Evolutionary conservation across 1,284 basidiomycete species (phyloP), one percentile per base, ranked within the genome.

Genomic region (Phellopilus nigrolimitatus): DNA sequence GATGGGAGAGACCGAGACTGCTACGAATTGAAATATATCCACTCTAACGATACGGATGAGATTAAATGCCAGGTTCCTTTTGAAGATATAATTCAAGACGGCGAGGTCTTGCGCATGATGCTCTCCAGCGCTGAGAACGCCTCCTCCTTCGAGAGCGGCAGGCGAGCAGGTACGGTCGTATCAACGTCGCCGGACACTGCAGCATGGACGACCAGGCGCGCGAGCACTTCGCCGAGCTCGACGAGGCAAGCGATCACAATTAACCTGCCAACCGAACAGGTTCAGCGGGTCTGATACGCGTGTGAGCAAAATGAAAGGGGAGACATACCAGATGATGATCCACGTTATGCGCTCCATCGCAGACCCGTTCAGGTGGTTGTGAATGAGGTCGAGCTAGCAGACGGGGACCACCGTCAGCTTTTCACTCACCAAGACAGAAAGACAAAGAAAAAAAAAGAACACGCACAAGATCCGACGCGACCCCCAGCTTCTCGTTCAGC

Each of bases 321-420:
- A 41, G 22, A 54, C 71, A 27, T 62, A 87, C 88, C 91, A 95
- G 60, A 97, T 97, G 57, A 97, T 84, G 59, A 95, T 91, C 91
- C 91, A 93, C 3, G 91, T 94, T 60, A 95, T 91, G n/a, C 90
- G 74, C 60, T 92, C 84, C 88, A 95, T 95, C 7, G 91, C 91
- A 42, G 80, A 84, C 60, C 88, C 90, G 62, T 94, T 95, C 47
- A 97, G 70, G 64, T 97, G 92, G 61, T 95, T 92, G 63, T 97
- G 95, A 57, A 97, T 95, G 48, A 91, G 90, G 58, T 91, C 88
- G 48, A 95, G 76, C 90, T 92, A 49, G n/a, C n/a, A n/a, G n/a
- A n/a, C n/a, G n/a, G n/a, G n/a, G n/a, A n/a, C n/a, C n/a, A n/a
- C n/a, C n/a, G n/a, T n/a, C n/a, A n/a, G n/a, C n/a, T n/a, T n/a